Evolutionary conservation across 495 filamentous ascomycete species (phyloP).

Genomic region (Penicillium egyptiacum): DNA sequence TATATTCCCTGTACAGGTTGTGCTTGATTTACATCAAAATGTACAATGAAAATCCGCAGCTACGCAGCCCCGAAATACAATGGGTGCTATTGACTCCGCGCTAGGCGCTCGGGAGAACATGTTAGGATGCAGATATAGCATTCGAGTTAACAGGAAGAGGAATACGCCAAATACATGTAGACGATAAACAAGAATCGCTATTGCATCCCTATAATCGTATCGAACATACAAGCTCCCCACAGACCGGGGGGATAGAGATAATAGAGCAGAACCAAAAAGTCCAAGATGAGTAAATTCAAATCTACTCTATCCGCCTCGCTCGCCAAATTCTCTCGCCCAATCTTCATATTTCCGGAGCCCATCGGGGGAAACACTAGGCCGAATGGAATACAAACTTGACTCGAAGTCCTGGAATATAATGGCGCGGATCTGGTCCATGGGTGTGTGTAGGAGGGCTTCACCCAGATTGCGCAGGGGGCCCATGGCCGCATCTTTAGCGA

Average conservation of each 20-base stretch:
- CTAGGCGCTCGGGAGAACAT: too few relatives aligned
- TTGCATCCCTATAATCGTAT: slow-evolving; percentile 1
- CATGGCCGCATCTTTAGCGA: slow-evolving; percentile 99
- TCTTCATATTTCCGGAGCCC: slow-evolving; percentile 87
- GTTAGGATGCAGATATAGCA: not conserved
- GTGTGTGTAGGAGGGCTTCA: slow-evolving; percentile 84
- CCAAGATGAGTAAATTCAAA: not conserved
- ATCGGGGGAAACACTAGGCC: slow-evolving; percentile 84
- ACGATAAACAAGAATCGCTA: not conserved
- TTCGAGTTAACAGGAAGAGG: not conserved
- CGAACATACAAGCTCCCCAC: not conserved
- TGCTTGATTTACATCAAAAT: not conserved
- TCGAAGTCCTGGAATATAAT: slow-evolving; percentile 84
- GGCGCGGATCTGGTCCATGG: slow-evolving; percentile 88
- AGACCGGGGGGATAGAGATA: slow-evolving; percentile 1
- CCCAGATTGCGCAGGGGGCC: slow-evolving; percentile 89
- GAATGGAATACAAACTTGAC: slow-evolving; percentile 78
- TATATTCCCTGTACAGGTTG: not conserved
- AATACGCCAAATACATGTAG: not conserved
- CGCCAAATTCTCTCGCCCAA: slow-evolving; percentile 91
- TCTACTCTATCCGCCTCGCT: slow-evolving; percentile 68
- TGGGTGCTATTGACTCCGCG: too few relatives aligned
- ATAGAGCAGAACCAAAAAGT: not conserved
- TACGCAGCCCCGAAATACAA: too few relatives aligned
- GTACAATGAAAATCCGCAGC: not conserved